A percentile compares a stretch with the other conserved stretches of the same genome.
These are phyloP conservation scores for Mortierella hygrophila DNA, from an alignment of 192 early-diverging fungal genomes.

Conservation along the genomic window DNA sequence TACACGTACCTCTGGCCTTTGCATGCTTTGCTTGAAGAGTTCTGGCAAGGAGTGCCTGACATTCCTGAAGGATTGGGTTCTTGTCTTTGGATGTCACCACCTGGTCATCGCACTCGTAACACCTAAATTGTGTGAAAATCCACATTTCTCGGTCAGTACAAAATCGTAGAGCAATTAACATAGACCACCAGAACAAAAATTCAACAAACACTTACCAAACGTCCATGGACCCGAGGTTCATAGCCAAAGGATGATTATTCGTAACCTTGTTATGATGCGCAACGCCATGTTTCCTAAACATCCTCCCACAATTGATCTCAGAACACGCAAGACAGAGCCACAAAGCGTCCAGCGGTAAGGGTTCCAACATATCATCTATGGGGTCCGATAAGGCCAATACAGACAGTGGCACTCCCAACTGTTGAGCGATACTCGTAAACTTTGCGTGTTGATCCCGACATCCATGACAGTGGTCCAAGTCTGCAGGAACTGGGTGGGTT, in stretches of 20 bases:
- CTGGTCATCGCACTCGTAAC: slow-evolving; percentile 35
- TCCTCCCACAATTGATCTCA: slow-evolving; percentile 26
- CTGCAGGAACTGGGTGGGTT: slow-evolving; percentile 8
- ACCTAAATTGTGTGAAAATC: slow-evolving; percentile 10
- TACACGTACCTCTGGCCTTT: slow-evolving; percentile 9
- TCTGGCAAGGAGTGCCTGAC: background rate
- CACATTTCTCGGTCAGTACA: background rate
- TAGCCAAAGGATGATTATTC: slow-evolving; percentile 11
- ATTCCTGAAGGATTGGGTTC: slow-evolving; percentile 15
- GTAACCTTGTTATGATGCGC: background rate
- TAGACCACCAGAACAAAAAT: background rate
- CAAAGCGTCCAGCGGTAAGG: background rate
- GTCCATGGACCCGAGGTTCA: slow-evolving; percentile 11
- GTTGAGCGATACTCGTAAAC: background rate
- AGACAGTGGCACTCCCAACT: background rate
- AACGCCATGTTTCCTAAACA: slow-evolving; percentile 8
- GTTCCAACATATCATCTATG: background rate
- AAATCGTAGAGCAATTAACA: background rate
- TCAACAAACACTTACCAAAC: slow-evolving; percentile 12
- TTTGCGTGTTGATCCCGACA: background rate
- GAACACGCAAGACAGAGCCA: slow-evolving; percentile 31
- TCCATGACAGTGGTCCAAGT: slow-evolving; percentile 34
- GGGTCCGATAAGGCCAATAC: background rate
- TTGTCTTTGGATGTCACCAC: slow-evolving; percentile 4
- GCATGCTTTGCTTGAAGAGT: background rate